Percentiles rank a stretch among this genome's conserved stretches.
Evolutionary conservation across 2,329 filamentous ascomycete species (phyloP).

Genomic region (Pestalotiopsis sp.): DNA sequence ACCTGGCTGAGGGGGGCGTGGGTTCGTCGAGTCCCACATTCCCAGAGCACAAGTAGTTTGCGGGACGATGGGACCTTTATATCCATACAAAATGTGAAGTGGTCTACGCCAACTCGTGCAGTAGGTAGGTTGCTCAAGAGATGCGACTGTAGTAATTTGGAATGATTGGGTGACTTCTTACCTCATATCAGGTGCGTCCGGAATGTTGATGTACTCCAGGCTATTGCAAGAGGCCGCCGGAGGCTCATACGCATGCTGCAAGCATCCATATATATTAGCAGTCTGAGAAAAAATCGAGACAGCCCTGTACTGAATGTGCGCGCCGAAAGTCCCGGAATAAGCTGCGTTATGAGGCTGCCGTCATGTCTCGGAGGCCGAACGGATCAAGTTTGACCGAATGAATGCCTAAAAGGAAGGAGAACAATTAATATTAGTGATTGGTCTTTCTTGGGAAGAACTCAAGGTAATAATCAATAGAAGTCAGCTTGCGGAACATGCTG

Average conservation of each 20-base stretch:
- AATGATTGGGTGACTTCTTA: conserved; percentile 38
- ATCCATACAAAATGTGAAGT: not conserved
- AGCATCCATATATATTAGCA: conserved; percentile 25
- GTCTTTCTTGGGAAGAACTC: not conserved
- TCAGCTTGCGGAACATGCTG: not conserved
- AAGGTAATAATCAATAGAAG: not conserved
- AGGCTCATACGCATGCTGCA: conserved; percentile 57
- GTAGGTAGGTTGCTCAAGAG: not conserved
- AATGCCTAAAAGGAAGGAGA: not conserved
- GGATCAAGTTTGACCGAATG: not conserved
- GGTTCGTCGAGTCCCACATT: not conserved
- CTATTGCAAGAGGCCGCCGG: conserved; percentile 51
- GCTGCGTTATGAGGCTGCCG: conserved; percentile 10
- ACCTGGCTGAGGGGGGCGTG: conserved; percentile 11
- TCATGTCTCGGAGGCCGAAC: conserved; percentile 6
- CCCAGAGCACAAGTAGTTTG: not conserved
- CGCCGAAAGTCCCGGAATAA: not conserved
- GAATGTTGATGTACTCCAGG: conserved; percentile 58
- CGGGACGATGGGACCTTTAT: not conserved
- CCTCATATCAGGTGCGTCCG: conserved; percentile 57
- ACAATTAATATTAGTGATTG: not conserved
- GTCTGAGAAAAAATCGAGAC: conserved; percentile 29
- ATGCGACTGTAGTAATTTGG: not conserved
- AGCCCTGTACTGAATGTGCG: conserved; percentile 13
- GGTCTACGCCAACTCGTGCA: not conserved